Conservation (phyloP, 768 basidiomycete species). For the Mycena polygramma region DNA sequence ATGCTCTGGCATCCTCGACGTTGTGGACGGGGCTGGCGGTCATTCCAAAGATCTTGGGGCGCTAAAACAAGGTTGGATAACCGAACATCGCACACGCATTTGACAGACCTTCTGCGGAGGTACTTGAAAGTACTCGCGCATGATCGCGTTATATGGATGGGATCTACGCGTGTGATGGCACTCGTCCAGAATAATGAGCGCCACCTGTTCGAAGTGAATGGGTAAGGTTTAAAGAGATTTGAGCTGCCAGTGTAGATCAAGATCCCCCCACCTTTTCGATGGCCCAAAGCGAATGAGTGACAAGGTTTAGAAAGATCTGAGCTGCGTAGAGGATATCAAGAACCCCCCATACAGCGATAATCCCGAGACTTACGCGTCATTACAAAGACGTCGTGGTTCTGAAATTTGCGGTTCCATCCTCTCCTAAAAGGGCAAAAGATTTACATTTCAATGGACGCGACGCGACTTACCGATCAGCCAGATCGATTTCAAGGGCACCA, state of each 20-base stretch:
- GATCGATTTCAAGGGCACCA: slow-evolving; percentile 79
- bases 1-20: slow-evolving; percentile 73
- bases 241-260: neutral
- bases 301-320: slow-evolving; percentile 83
- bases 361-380: slow-evolving; percentile 74
- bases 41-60: slow-evolving; percentile 94
- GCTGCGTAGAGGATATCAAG: slow-evolving; percentile 56
- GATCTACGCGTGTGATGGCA: slow-evolving; percentile 84
- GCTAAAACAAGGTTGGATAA: slow-evolving; percentile 36
- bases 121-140: slow-evolving; percentile 74
- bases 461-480: slow-evolving; percentile 60
- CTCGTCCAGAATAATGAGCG: slow-evolving; percentile 85
- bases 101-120: slow-evolving; percentile 43
- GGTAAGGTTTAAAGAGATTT: neutral
- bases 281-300: slow-evolving; percentile 87
- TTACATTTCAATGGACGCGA: neutral
- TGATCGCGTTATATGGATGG: slow-evolving; percentile 83
- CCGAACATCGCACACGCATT: neutral
- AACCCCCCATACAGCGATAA: neutral
- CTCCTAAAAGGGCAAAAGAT: slow-evolving; percentile 42
- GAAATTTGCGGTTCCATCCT: slow-evolving; percentile 76
- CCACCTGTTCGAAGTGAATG: slow-evolving; percentile 48
- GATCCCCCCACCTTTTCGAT: slow-evolving; percentile 71
- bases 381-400: slow-evolving; percentile 79
- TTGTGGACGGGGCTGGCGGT: slow-evolving; percentile 94